phyloP scores from a whole-genome alignment of 257 asterid genomes.

The Jacaranda copaia region DNA sequence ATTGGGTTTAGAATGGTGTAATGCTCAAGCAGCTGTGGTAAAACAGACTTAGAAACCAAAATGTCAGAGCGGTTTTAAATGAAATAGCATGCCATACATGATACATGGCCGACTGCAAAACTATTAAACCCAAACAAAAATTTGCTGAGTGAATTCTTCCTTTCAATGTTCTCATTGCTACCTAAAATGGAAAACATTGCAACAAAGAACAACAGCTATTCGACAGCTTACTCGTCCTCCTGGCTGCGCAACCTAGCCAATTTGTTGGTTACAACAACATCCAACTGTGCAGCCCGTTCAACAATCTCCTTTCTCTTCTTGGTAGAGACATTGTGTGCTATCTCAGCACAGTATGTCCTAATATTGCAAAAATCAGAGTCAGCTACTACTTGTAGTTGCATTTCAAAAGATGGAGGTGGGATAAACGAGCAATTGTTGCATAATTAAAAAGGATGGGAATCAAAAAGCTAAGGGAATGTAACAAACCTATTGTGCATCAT shows the following conservation, averaged over 20 bases:
- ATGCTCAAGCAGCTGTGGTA: neutral
- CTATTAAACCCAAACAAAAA: conserved; percentile 19
- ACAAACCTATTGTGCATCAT: conserved; percentile 58
- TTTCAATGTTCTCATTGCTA: neutral
- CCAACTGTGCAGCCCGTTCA: conserved; percentile 59
- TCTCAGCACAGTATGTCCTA: conserved; percentile 48
- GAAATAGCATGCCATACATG: conserved; percentile 7
- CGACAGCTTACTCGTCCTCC: conserved; percentile 52
- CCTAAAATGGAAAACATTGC: neutral
- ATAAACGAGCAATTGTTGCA: no score
- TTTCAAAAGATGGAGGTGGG: neutral
- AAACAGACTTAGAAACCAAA: neutral
- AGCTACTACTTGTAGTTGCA: no score
- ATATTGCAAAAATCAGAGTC: neutral
- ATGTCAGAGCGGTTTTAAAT: conserved; percentile 5
- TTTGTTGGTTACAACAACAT: conserved; percentile 56
- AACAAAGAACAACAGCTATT: neutral
- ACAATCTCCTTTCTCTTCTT: conserved; percentile 54
- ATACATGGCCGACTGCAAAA: neutral
- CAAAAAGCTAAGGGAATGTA: neutral
- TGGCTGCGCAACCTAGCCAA: conserved; percentile 61
- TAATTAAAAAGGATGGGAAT: no score
- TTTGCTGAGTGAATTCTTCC: neutral
- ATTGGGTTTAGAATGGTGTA: neutral
- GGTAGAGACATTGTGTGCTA: conserved; percentile 58